Base-by-base conservation (phyloP, 2,329 filamentous ascomycete genomes). In the Trichophyton schoenleinii region DNA sequence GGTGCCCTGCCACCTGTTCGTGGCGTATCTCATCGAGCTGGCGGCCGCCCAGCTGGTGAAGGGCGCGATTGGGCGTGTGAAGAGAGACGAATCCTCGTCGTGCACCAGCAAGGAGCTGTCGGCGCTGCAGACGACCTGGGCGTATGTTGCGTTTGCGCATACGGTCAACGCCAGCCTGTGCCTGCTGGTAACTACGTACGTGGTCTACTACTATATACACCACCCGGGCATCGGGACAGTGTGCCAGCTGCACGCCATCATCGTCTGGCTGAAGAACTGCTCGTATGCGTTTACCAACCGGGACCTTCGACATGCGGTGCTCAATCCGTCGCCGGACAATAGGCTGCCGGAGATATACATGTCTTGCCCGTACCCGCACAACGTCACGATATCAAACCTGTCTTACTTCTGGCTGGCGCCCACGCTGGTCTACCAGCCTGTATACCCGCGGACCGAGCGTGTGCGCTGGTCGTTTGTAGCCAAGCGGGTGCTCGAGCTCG, bases 401-500 rank as follows among this genome's bases (percentile, higher is more conserved):
- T 84, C 83, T 62, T 99, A 97, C 76, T 99, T 99, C 73, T 97
- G 94, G 92, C 92, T 91, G 86, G 94, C 92, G 0, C 94, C 94
- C 0, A 99, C 94, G 0, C 81, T 99, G 59, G 87, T 97, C 52
- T 99, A 99, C 73, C 94, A 99, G 77, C 94, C 94, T 0, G 90
- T 94, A 13, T 99, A 99, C 72, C 94, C 94, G 20, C 87, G 91
- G 49, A 91, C 89, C 4, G 78, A 84, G 7, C 83, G 81, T 61
- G 89, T 96, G 67, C 83, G 94, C 64, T 96, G 91, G 91, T 72
- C 83, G 3, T 99, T 96, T 71, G 89, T 97, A 44, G 77, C 83
- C 62, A 96, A 96, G 76, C 84, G 94, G 15, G 71, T 92, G 52
- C 82, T 81, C 57, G 94, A 99, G 74, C 82, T 89, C 5, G 81